Percentiles rank a stretch among this genome's conserved stretches.
Conservation (phyloP, 2,329 filamentous ascomycete genomes). For the Neospermospora avenae region DNA sequence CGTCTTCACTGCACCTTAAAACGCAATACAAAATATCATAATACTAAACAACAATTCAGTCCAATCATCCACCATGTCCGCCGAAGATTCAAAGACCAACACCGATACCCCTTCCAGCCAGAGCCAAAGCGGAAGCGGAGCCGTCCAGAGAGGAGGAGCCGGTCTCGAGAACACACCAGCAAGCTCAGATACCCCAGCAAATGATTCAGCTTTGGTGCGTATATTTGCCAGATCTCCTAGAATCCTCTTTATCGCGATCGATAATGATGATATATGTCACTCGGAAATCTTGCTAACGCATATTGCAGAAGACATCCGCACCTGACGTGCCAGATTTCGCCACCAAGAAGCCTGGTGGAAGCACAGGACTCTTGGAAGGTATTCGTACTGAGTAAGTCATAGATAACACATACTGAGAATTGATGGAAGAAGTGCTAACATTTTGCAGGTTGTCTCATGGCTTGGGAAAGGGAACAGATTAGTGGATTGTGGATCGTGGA, state of each 20-base stretch:
- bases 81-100: not conserved
- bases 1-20: not conserved
- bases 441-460: not conserved
- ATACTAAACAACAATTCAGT: no score
- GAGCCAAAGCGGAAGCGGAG: slow-evolving; percentile 1
- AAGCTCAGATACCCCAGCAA: not conserved
- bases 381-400: not conserved
- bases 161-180: not conserved
- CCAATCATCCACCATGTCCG: not conserved
- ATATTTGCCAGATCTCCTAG: not conserved
- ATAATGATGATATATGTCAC: no score
- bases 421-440: not conserved
- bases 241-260: no score
- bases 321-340: slow-evolving; percentile 1
- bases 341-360: slow-evolving; percentile 1
- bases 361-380: not conserved
- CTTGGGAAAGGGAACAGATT: not conserved
- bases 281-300: not conserved
- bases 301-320: not conserved
- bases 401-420: not conserved
- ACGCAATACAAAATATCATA: not conserved
- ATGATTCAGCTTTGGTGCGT: not conserved
- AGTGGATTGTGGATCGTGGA: no score
- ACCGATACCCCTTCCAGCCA: not conserved
- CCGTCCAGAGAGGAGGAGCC: slow-evolving; percentile 3